Base-by-base conservation (phyloP, 805 yeast genomes). In the Saccharomyces paradoxus region DNA sequence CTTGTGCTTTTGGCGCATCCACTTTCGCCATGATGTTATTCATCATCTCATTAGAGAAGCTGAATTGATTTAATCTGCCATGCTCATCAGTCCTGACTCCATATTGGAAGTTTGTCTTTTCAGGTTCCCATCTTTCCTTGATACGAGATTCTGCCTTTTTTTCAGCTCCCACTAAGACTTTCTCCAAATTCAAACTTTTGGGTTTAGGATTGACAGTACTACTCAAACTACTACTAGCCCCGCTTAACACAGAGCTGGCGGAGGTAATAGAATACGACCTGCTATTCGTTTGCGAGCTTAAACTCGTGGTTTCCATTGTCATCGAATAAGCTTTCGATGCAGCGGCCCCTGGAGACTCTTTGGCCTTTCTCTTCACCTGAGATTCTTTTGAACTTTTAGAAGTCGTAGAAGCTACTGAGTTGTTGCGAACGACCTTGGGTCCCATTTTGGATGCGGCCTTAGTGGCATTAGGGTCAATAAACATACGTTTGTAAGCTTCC, bases 401-500 rank as follows among this genome's bases (percentile, higher is more conserved):
- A 47, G 49, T 50, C 7, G 58, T 50, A n/a, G 56, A 49, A 22
- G 56, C 54, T 14, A 55, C 55, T 21, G 54, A 46, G 8, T 46
- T 47, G 27, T 51, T 46, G 9, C 49, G 12, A 13, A 26, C 41
- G n/a, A 24, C 28, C 14, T 37, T 8, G 46, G 41, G 30, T 7
- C 57, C 59, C 3, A 64, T 67, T 24, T 56, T 58, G 14, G 62
- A 58, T 17, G 73, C 73, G 21, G 72, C 70, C 30, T 56, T 60
- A 14, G 70, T 60, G 3, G 72, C 73, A 53, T 67, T 58, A 12
- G 72, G 67, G 48, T 68, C 68, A 41, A 68, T 62, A 49, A 63
- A 58, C 26, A 67, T 52, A 56, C 91, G 73, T 67, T 81, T 84
- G 67, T 85, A 86, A 13, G 89, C 62, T 57, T 78, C 80, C 41